These are phyloP conservation scores for Pseudoscleropodium purum DNA, from an alignment of 225 moss, liverwort and hornwort genomes.

Conservation along the genomic window DNA sequence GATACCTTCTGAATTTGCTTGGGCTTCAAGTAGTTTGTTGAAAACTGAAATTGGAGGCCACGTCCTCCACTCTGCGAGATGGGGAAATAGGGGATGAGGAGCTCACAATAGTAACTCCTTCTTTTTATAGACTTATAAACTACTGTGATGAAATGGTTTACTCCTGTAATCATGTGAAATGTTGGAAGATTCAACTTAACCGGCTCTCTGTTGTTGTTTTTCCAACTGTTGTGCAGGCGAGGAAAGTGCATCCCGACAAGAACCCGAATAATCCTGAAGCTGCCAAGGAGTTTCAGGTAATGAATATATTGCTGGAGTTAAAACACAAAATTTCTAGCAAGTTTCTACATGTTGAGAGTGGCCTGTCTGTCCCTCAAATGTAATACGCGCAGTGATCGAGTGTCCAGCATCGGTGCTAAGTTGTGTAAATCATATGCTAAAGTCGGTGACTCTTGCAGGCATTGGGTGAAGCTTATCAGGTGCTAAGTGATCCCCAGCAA, in stretches of 20 bases:
- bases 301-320: background rate
- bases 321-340: background rate
- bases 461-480: constrained; percentile 89
- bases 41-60: background rate
- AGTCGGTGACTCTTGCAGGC: constrained; percentile 22
- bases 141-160: background rate
- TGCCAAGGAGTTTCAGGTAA: constrained; percentile 40
- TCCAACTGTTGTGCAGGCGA: constrained; percentile 15
- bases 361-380: background rate
- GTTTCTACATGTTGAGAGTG: background rate
- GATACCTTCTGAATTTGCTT: background rate
- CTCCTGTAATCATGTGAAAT: background rate
- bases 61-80: background rate
- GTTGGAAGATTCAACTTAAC: background rate
- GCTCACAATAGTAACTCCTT: background rate
- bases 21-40: background rate
- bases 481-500: constrained; percentile 75
- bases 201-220: background rate
- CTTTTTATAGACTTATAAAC: background rate
- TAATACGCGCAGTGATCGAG: background rate
- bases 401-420: background rate
- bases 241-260: constrained; percentile 50
- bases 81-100: background rate
- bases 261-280: constrained; percentile 39
- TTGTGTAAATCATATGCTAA: background rate